phyloP scores from a whole-genome alignment of 164 flowering plant genomes.

The Hamamelis virginiana region DNA sequence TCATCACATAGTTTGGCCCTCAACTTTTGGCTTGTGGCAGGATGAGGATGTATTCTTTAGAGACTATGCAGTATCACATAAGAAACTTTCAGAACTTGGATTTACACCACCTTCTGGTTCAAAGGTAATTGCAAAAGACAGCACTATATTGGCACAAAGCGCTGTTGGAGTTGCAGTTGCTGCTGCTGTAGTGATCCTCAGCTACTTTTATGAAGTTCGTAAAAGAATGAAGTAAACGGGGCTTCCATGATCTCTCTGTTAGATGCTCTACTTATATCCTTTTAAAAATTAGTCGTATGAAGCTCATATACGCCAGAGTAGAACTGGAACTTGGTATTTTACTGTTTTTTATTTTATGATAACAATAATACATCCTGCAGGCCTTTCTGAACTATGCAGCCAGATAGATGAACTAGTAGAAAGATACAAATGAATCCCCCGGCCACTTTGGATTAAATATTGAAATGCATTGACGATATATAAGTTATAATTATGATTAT shows the following conservation, averaged over 20 bases:
- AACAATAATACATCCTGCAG: too few species aligned
- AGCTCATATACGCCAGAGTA: not conserved
- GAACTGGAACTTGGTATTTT: not conserved
- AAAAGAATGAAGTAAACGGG: conserved; percentile 34
- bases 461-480: too few species aligned
- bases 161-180: conserved; percentile 71
- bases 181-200: conserved; percentile 55
- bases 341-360: too few species aligned
- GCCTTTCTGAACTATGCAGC: too few species aligned
- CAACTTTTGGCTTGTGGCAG: conserved; percentile 25
- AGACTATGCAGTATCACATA: conserved; percentile 69
- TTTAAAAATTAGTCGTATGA: not conserved
- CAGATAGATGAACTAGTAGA: too few species aligned
- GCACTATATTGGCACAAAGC: conserved; percentile 46
- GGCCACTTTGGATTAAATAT: too few species aligned
- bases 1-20: not conserved
- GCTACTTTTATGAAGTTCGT: conserved; percentile 61
- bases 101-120: conserved; percentile 33
- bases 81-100: conserved; percentile 73
- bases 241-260: not conserved
- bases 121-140: conserved; percentile 19
- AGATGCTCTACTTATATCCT: not conserved
- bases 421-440: too few species aligned
- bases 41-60: conserved; percentile 71
- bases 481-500: too few species aligned